Evolutionary conservation across 2,329 filamentous ascomycete species (phyloP), one percentile per base, ranked within the genome.

Genomic region (Ambrosiella cleistominuta): DNA sequence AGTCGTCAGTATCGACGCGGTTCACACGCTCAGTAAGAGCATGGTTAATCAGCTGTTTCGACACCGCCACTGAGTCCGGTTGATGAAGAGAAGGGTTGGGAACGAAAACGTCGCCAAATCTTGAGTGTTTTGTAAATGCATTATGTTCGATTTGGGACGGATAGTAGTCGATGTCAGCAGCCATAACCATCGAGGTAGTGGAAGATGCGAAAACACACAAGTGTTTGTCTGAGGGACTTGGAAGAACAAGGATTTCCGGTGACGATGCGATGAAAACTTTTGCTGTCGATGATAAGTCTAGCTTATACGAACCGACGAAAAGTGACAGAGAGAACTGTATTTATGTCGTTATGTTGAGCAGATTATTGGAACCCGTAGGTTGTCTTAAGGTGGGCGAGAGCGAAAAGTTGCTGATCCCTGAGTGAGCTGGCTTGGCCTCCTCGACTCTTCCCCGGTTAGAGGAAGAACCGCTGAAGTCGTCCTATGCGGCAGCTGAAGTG

Each of bases 401-500:
- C 90, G 95, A 75, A 85, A 86, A 78, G 88, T 86, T 80, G 88
- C 85, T 83, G 88, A 85, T 83, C 85, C 88, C 80, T 86, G 79
- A 79, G 78, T 84, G 80, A 84, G 83, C 82, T 86, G 87, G 85
- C 88, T 86, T 88, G 87, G 88, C 85, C 88, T 91, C 85, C 86
- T 88, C 86, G 89, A 95, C 88, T 93, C 93, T 94, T 91, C 93
- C 93, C 90, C 91, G 74, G 76, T 77, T 77, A 93, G 91, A 95
- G 90, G 91, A 97, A 97, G 91, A 95, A 90, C 86, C 86, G 83
- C 80, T 81, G 82, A 84, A 84, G 81, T 81, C 83, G 86, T 94
- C 87, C 88, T 97, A 98, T 98, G 91, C 93, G 93, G 93, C 93
- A 97, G 91, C 88, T 95, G 86, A 80, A 76, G 74, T 72, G 74